Conservation (phyloP, 108 stramenopile species). For the Skeletonema menzelii region DNA sequence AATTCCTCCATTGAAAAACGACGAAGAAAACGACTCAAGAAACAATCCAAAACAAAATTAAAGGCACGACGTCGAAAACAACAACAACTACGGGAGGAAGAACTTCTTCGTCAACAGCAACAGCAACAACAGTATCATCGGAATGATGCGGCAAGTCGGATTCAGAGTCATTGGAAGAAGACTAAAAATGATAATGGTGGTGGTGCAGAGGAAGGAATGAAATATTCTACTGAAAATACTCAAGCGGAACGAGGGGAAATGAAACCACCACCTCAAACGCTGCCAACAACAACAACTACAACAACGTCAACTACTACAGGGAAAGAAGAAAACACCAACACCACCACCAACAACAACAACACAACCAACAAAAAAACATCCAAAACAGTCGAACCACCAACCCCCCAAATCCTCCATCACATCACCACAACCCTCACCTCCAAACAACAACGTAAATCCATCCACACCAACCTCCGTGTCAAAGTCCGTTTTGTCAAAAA, state of each 20-base stretch:
- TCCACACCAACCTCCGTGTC: slow-evolving; percentile 11
- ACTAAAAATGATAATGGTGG: slow-evolving; percentile 14
- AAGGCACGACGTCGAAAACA: not conserved
- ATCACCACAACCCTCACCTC: slow-evolving; percentile 12
- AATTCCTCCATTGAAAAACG: slow-evolving; percentile 1
- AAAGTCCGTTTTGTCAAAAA: slow-evolving; percentile 75
- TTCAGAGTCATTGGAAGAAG: slow-evolving; percentile 68
- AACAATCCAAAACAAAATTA: slow-evolving; percentile 23
- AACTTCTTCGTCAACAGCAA: slow-evolving; percentile 29
- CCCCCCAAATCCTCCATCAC: slow-evolving; percentile 51
- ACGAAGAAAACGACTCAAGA: slow-evolving; percentile 17
- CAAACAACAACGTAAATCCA: slow-evolving; percentile 42
- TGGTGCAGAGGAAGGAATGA: not conserved
- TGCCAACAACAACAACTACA: not conserved
- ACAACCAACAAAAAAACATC: slow-evolving; percentile 6
- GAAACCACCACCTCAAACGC: not conserved
- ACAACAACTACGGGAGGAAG: slow-evolving; percentile 3
- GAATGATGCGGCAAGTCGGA: slow-evolving; percentile 57
- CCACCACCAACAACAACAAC: not conserved
- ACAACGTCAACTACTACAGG: slow-evolving; percentile 32
- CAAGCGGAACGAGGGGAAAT: too few relatives aligned
- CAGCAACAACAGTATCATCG: slow-evolving; percentile 25
- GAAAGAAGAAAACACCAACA: not conserved
- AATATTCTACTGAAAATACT: not conserved
- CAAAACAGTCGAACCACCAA: slow-evolving; percentile 64